A percentile compares a stretch with the other conserved stretches of the same genome.
phyloP scores from a whole-genome alignment of 257 asterid species.

The Ehretia macrophylla region DNA sequence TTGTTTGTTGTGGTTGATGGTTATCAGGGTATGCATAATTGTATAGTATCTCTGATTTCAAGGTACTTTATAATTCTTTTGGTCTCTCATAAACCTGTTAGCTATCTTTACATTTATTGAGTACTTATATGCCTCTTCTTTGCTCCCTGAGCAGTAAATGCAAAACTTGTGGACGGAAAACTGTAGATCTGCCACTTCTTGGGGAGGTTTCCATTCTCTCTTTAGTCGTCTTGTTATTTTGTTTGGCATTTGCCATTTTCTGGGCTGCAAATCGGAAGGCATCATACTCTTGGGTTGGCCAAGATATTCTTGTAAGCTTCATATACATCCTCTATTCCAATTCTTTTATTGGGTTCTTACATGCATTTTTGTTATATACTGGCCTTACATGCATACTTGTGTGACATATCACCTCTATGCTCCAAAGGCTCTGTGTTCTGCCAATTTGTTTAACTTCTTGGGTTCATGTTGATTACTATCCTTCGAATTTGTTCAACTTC shows the following conservation, averaged over 20 bases:
- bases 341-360: neutral
- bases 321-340: conserved; percentile 1
- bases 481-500: too few relatives aligned
- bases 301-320: conserved; percentile 87
- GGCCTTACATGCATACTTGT: too few relatives aligned
- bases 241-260: conserved; percentile 68
- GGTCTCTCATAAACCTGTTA: neutral
- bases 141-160: conserved; percentile 58
- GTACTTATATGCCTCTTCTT: conserved; percentile 11
- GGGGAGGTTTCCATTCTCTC: conserved; percentile 82
- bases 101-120: neutral
- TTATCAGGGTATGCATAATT: conserved; percentile 91
- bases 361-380: neutral
- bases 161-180: conserved; percentile 60
- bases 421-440: too few relatives aligned
- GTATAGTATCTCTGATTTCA: conserved; percentile 64
- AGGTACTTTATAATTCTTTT: conserved; percentile 47
- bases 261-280: conserved; percentile 89
- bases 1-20: neutral
- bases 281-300: conserved; percentile 94
- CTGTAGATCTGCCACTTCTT: conserved; percentile 59
- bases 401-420: too few relatives aligned
- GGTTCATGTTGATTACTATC: too few relatives aligned
- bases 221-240: conserved; percentile 51
- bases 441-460: too few relatives aligned